phyloP scores from a whole-genome alignment of 495 filamentous ascomycete genomes.

The Trypethelium eluteriae region DNA sequence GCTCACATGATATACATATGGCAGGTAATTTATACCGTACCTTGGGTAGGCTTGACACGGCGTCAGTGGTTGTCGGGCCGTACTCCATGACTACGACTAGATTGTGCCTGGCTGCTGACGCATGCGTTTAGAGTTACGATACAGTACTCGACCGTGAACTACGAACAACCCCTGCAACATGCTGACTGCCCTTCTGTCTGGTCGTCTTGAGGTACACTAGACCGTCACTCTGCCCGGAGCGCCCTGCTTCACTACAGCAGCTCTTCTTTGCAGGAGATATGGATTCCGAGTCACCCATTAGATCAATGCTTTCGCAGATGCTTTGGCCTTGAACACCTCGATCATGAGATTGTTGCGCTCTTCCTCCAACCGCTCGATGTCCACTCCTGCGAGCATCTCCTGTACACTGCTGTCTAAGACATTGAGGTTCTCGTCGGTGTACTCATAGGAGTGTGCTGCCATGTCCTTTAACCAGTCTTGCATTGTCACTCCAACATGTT shows the following conservation, averaged over 20 bases:
- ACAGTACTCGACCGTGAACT: background rate
- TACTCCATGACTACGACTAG: background rate
- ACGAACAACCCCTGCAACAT: background rate
- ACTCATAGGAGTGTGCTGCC: conserved; percentile 11
- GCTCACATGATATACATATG: background rate
- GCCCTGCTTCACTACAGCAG: conserved; percentile 3
- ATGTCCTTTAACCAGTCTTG: conserved; percentile 23
- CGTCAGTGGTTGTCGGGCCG: too few relatives aligned
- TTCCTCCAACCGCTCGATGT: conserved; percentile 6
- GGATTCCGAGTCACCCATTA: conserved; percentile 7
- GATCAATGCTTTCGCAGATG: background rate
- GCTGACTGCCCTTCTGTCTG: background rate
- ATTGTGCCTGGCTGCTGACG: background rate
- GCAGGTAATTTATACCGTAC: too few relatives aligned
- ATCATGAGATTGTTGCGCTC: conserved; percentile 11
- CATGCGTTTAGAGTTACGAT: background rate
- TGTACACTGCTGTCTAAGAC: conserved; percentile 9
- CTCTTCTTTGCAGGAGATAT: background rate
- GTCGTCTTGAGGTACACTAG: background rate
- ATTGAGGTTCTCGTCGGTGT: conserved; percentile 13
- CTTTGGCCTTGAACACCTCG: background rate
- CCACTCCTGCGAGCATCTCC: conserved; percentile 13
- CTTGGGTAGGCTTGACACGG: too few relatives aligned
- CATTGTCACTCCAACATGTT: conserved; percentile 19
- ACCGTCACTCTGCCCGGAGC: background rate